Conservation (phyloP, 805 yeast species). For the Cyberlindnera bimundalis region DNA sequence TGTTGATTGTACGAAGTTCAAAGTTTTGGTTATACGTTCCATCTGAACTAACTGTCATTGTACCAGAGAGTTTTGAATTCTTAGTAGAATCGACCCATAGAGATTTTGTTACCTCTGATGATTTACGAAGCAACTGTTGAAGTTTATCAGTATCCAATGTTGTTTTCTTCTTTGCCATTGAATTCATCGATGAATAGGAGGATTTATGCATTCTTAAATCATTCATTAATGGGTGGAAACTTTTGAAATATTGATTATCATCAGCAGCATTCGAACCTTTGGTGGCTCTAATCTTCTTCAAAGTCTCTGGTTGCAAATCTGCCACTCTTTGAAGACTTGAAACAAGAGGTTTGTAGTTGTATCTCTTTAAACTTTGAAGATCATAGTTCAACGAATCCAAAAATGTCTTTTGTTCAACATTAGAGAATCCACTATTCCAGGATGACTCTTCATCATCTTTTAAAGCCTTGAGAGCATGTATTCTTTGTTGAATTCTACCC, state of each 20-base stretch:
- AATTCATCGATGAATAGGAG: not conserved
- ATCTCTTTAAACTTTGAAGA: constrained; percentile 19
- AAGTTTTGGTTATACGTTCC: constrained; percentile 3
- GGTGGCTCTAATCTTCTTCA: not conserved
- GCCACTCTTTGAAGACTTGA: constrained; percentile 11
- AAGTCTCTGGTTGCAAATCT: not conserved
- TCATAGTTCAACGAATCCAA: constrained; percentile 25
- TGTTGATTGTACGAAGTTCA: constrained; percentile 1
- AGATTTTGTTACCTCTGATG: constrained; percentile 9
- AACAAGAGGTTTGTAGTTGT: constrained; percentile 19
- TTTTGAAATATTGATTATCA: constrained; percentile 3
- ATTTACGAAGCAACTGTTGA: constrained; percentile 5
- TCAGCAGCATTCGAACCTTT: not conserved
- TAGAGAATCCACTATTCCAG: constrained; percentile 11
- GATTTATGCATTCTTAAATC: not conserved
- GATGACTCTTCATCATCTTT: constrained; percentile 11
- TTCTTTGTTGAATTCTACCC: constrained; percentile 27
- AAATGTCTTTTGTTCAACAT: constrained; percentile 23
- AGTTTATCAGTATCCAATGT: constrained; percentile 4
- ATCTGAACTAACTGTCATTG: constrained; percentile 4
- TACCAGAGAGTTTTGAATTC: not conserved
- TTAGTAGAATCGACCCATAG: constrained; percentile 8
- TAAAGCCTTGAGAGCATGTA: constrained; percentile 19
- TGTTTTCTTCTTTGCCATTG: not conserved
- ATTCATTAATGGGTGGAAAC: constrained; percentile 6